phyloP scores from a whole-genome alignment of 305 asterid genomes.

The Petunia hybrid region DNA sequence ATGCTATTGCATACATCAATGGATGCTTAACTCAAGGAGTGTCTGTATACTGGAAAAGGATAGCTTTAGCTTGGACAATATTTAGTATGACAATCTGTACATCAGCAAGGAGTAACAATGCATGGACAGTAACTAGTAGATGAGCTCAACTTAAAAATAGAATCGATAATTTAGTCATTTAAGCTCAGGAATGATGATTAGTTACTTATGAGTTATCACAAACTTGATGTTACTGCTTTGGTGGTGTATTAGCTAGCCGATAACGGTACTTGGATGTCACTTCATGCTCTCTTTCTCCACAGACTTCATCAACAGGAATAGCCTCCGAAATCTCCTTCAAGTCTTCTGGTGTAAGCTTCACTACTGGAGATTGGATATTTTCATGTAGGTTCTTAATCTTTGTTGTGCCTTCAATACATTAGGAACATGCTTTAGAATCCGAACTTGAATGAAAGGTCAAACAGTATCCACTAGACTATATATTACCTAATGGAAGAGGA shows the following conservation, averaged over 20 bases:
- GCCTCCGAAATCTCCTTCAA: constrained; percentile 47
- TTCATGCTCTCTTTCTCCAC: constrained; percentile 47
- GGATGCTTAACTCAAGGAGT: neutral
- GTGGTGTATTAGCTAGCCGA: constrained; percentile 49
- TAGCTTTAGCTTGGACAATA: neutral
- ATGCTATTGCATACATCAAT: no score
- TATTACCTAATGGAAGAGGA: neutral
- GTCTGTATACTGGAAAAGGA: neutral
- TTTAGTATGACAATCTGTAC: neutral
- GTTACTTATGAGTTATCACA: neutral
- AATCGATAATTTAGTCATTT: neutral
- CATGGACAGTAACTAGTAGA: neutral
- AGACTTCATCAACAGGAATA: constrained; percentile 50
- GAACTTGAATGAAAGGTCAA: neutral
- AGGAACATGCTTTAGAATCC: neutral
- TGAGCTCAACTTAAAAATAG: neutral
- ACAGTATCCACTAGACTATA: neutral
- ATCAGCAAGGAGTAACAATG: neutral
- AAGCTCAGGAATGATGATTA: neutral
- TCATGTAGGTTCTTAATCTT: constrained; percentile 52
- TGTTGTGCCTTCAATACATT: constrained; percentile 45
- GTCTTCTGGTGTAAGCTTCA: constrained; percentile 54
- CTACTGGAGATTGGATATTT: constrained; percentile 46
- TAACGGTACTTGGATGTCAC: constrained; percentile 32
- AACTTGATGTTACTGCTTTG: neutral